Percentiles rank a stretch among this genome's conserved stretches.
Conservation (phyloP, 352 stramenopile species). For the Saprolegnia diclina region DNA sequence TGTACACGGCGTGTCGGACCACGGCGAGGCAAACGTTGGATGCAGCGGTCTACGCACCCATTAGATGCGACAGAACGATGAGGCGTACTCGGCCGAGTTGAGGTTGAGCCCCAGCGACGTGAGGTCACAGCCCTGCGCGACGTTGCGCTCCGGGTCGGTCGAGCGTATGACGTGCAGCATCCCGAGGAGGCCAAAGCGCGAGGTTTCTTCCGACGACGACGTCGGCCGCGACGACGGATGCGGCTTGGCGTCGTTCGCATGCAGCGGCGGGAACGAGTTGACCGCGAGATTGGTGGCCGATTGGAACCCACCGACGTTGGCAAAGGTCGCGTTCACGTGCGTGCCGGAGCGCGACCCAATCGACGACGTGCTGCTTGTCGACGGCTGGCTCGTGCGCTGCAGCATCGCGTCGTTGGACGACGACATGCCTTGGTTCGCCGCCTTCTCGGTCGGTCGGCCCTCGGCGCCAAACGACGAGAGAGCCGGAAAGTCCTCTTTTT, state of each 20-base stretch:
- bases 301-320: not conserved
- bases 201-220: not conserved
- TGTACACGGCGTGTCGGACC: conserved; percentile 59
- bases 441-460: conserved; percentile 42
- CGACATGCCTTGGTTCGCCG: conserved; percentile 43
- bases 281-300: conserved; percentile 7
- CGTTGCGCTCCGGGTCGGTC: conserved; percentile 63
- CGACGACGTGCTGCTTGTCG: conserved; percentile 12
- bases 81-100: conserved; percentile 71
- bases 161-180: conserved; percentile 78
- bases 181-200: conserved; percentile 56
- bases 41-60: conserved; percentile 48
- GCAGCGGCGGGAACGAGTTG: conserved; percentile 18
- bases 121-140: conserved; percentile 72
- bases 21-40: conserved; percentile 77
- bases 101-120: conserved; percentile 80
- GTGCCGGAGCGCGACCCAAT: conserved; percentile 5
- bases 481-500: conserved; percentile 82
- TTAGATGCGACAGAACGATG: not conserved
- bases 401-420: conserved; percentile 59
- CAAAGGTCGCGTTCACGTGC: not conserved
- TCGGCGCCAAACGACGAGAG: conserved; percentile 55
- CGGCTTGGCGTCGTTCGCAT: conserved; percentile 3
- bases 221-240: not conserved
- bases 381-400: conserved; percentile 19